Evolutionary conservation across 192 early-diverging fungal genomes (phyloP), one percentile per base, ranked within the genome.

Genomic region (Chytriomyces sp.): DNA sequence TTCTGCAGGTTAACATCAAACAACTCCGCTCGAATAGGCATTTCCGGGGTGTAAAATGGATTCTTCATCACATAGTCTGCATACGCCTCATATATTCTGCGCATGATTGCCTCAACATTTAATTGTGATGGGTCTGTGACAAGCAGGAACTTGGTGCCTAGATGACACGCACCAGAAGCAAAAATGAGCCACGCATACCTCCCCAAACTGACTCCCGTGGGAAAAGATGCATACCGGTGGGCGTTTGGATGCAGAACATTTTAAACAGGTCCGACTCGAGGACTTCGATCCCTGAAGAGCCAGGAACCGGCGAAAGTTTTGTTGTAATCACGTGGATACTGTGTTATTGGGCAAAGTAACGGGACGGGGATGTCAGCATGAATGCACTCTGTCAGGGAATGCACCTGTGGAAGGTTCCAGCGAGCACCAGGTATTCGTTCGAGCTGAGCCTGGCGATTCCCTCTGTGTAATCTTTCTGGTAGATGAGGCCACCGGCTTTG

Each of bases 51-150:
- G 85, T 98, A 94, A 76, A 99, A 99, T 38, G 97, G 97, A 74
- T 96, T 99, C 85, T 99, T 99, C 90, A 99, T 95, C 28, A 92
- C 95, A 77, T 91, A 99, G 75, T 98, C 95, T 65, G 93, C 88
- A 77, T 98, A 98, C n/a, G 91, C 78, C 56, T 91, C 91, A 59
- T 98, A 97, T 28, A 94, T 82, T 30, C 82, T 82, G 49, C 84
- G 80, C 81, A 92, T 81, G 3, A 82, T 66, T 2, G 70, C 76
- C 66, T 96, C 86, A 49, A 88, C 85, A 75, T 87, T 90, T 25
- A 82, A 68, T 54, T 95, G 94, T 25, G 82, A 71, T 4, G 92
- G 90, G 70, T 94, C 94, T 0, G 95, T 92, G 31, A 94, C 84
- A 4, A 98, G 81, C n/a, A 99, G 80, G 77, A 99, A 94, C 77